Evolutionary conservation across 108 stramenopile species (phyloP).

Genomic region (Cyclotella sp.): DNA sequence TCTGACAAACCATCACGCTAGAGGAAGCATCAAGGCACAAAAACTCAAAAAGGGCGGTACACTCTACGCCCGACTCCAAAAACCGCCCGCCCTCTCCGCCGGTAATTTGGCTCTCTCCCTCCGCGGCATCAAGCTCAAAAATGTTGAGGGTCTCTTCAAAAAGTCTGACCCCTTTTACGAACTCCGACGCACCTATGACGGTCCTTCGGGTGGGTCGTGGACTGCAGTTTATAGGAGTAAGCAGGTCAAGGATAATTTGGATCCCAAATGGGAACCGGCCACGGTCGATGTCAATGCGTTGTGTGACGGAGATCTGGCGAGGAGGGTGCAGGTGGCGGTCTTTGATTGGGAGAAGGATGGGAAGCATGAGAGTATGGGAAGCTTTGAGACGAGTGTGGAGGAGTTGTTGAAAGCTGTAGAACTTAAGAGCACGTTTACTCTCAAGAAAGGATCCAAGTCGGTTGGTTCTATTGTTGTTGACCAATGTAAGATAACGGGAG

Average conservation of each 20-base stretch:
- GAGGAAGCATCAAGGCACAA: slow-evolving; percentile 72
- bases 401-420: slow-evolving; percentile 28
- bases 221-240: slow-evolving; percentile 71
- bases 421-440: slow-evolving; percentile 8
- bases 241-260: slow-evolving; percentile 63
- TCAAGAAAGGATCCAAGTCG: slow-evolving; percentile 25
- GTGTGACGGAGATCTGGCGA: slow-evolving; percentile 81
- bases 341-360: slow-evolving; percentile 73
- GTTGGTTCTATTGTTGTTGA: slow-evolving; percentile 31
- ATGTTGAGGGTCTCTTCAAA: slow-evolving; percentile 76
- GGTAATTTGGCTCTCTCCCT: slow-evolving; percentile 39
- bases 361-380: slow-evolving; percentile 79
- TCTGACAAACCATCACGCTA: background rate
- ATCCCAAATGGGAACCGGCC: slow-evolving; percentile 74
- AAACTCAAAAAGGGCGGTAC: slow-evolving; percentile 74
- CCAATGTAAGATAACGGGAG: slow-evolving; percentile 41
- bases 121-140: slow-evolving; percentile 75
- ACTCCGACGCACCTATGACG: slow-evolving; percentile 55
- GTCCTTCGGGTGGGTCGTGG: slow-evolving; percentile 58
- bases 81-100: slow-evolving; percentile 17
- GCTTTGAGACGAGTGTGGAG: slow-evolving; percentile 66
- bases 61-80: slow-evolving; percentile 69
- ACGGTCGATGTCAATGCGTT: slow-evolving; percentile 71
- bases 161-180: slow-evolving; percentile 88
- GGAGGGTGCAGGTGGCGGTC: slow-evolving; percentile 72